Base-by-base conservation (phyloP, 352 stramenopile species). In the Pythium grandisporangium region DNA sequence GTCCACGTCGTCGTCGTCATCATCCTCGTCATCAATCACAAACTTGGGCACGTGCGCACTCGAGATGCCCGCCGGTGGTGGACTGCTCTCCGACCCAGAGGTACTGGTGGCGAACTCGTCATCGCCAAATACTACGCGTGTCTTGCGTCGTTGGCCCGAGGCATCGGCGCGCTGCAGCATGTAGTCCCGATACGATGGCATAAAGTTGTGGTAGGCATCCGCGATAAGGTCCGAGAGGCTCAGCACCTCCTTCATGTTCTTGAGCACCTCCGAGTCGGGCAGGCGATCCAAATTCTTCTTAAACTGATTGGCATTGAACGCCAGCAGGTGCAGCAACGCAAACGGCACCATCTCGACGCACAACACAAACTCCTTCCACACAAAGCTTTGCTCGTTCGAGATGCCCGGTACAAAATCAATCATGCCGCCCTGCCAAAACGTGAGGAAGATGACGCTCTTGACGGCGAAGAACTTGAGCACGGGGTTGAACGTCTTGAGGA, bases 401-500 rank as follows among this genome's bases (percentile, higher is more conserved):
- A 95, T 85, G 23, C 77, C 73, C 1, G 84, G 84, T 21, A 94
- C 68, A 25, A 94, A 77, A 25, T 83, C 61, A n/a, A 97, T 71
- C 29, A 95, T 45, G 22, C 86, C 53, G 37, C 63, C 89, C 50
- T 97, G 88, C 79, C 87, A 97, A 59, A 94, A 97, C 20, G 86
- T 96, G 33, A 95, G 72, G 48, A 97, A 97, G 23, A 97, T 84
- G 42, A 97, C 79, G 38, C 63, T 71, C 59, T 97, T 97, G 42
- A 97, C 85, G 1, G 84, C 82, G 37, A 96, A 81, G 46, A 97
- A 97, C 66, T 97, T 97, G 51, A 93, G 66, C 33, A 96, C 75
- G 8, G 88, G 88, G 48, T 78, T 79, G 46, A 91, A 91, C 20
- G 70, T 67, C 58, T 78, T 68, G 42, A 93, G 51, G 35, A 89